These are phyloP conservation scores for Termitomyces sp. DNA, from an alignment of 768 basidiomycete species.

Conservation along the genomic window DNA sequence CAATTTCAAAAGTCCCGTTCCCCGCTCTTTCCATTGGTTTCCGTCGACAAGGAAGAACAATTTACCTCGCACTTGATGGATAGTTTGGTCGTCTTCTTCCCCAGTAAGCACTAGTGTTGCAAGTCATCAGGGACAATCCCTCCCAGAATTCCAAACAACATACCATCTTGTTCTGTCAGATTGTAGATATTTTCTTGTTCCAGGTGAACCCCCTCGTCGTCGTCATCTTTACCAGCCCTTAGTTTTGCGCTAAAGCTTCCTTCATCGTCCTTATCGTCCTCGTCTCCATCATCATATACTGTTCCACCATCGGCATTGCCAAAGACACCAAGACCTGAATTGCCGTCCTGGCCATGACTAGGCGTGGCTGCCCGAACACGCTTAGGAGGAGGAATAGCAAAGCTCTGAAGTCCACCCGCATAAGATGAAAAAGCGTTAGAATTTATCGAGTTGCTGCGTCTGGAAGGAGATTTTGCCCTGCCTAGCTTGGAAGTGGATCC, in stretches of 20 bases:
- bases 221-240: slow-evolving; percentile 56
- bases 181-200: slow-evolving; percentile 39
- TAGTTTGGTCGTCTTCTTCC: slow-evolving; percentile 77
- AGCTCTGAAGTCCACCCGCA: slow-evolving; percentile 45
- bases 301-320: slow-evolving; percentile 19
- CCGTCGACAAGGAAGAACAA: slow-evolving; percentile 55
- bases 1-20: slow-evolving; percentile 64
- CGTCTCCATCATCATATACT: slow-evolving; percentile 33
- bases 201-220: slow-evolving; percentile 45
- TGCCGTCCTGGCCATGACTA: slow-evolving; percentile 40
- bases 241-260: slow-evolving; percentile 61
- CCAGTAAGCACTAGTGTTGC: slow-evolving; percentile 60
- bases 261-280: slow-evolving; percentile 42
- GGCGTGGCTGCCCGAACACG: slow-evolving; percentile 51
- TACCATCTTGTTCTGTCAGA: slow-evolving; percentile 68
- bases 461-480: slow-evolving; percentile 53
- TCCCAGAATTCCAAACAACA: slow-evolving; percentile 15
- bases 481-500: slow-evolving; percentile 36
- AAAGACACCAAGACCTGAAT: slow-evolving; percentile 19
- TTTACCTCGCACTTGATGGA: slow-evolving; percentile 76
- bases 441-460: slow-evolving; percentile 36
- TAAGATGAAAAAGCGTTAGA: slow-evolving; percentile 60
- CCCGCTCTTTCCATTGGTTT: slow-evolving; percentile 76
- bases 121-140: not conserved
- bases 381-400: slow-evolving; percentile 47